Base-by-base conservation (phyloP, 1,284 basidiomycete species). In the Ustilago bromivora region DNA sequence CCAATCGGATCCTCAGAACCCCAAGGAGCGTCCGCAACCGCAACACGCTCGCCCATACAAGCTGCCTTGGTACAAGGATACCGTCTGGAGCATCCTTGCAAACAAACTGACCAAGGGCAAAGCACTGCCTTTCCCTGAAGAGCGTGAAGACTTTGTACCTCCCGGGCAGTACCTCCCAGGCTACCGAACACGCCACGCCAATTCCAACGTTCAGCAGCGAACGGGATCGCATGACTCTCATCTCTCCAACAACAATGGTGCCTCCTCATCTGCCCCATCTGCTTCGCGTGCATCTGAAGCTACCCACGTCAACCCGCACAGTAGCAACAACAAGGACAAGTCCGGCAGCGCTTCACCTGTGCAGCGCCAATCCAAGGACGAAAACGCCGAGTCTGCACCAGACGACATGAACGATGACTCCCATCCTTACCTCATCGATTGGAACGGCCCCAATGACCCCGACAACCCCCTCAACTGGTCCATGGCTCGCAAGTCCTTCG, bases 351-450 rank as follows among this genome's bases (percentile, higher is more conserved):
- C 43, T 15, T 49, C 41, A 1, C 7, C 17, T 17, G 43, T 43
- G 9, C 32, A 54, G 0, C 38, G 46, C 10, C 11, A 51, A 34
- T 28, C 17, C 4, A 38, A 59, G n/a, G 46, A 43, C 13, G 23
- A 51, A 2, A 64, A 53, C n/a, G 36, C 36, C 28, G 73, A 69
- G 46, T 51, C 55, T 4, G 58, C 68, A 2, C 62, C 68, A 0
- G 58, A 66, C 15, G 46, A 57, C 23, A 51, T 70, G 47, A 56
- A 66, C 4, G 61, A 73, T 32, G 58, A 65, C 46, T 31, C 41
- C 8, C 78, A 82, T 70, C 87, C 38, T 70, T 86, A 31, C 60
- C 85, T 91, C 19, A 88, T 91, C 17, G 80, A 84, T 23, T 87
- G 86, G 85, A 69, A 85, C 47, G 85, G 81, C 19, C 61, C 74